These are phyloP conservation scores for Albugo laibachii DNA, from an alignment of 352 stramenopile species.

Conservation along the genomic window DNA sequence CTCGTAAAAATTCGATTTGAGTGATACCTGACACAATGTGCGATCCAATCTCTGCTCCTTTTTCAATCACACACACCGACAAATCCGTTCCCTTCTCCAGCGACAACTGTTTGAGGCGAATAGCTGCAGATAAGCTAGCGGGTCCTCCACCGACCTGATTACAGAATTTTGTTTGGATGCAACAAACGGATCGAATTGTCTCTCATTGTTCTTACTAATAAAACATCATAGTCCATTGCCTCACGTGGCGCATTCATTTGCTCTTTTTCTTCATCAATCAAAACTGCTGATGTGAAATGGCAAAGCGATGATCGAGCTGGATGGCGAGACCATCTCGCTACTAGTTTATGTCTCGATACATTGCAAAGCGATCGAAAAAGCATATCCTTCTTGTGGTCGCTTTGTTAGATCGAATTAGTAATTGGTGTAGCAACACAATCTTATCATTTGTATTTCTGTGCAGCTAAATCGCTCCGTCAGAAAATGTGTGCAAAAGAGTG, in stretches of 20 bases:
- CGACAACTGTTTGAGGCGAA: constrained; percentile 96
- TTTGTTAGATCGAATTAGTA: too few species aligned
- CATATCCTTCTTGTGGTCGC: too few species aligned
- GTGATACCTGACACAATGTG: constrained; percentile 90
- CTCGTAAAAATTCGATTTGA: too few species aligned
- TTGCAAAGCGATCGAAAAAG: too few species aligned
- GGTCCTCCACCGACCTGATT: constrained; percentile 50
- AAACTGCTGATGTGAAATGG: background rate
- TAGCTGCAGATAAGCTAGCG: constrained; percentile 89
- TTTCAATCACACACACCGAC: constrained; percentile 90
- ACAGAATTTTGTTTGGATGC: background rate
- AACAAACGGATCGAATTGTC: background rate
- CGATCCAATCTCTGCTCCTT: constrained; percentile 90
- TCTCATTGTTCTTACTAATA: constrained; percentile 83
- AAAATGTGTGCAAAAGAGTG: too few species aligned
- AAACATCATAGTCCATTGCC: constrained; percentile 96
- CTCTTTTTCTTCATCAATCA: constrained; percentile 37
- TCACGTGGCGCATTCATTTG: constrained; percentile 66
- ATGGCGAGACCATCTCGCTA: too few species aligned
- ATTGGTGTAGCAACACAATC: too few species aligned
- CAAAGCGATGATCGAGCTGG: too few species aligned
- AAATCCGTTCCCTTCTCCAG: constrained; percentile 85
- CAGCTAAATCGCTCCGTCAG: too few species aligned
- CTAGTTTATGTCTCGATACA: too few species aligned
- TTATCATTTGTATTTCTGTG: too few species aligned